Percentiles rank a stretch among this genome's conserved stretches.
These are phyloP conservation scores for Pholiota microspora DNA, from an alignment of 768 basidiomycete genomes.

Conservation along the genomic window DNA sequence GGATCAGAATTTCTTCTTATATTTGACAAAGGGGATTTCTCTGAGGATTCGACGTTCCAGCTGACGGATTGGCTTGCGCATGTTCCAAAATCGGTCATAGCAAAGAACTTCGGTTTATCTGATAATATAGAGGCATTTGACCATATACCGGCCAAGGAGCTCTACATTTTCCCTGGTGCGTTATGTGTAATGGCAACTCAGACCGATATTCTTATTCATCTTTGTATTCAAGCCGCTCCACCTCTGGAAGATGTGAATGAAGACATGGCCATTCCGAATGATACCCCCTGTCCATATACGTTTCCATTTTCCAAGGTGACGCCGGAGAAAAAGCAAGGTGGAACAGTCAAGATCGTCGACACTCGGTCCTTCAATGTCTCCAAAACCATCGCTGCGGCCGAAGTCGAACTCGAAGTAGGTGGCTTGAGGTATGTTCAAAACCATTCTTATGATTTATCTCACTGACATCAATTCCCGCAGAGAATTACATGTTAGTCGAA, in stretches of 20 bases:
- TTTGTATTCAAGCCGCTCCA: conserved; percentile 32
- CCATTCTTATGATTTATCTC: not conserved
- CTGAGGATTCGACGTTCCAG: conserved; percentile 58
- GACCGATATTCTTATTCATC: not conserved
- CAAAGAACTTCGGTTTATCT: conserved; percentile 59
- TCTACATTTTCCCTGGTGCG: conserved; percentile 51
- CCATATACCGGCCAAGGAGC: conserved; percentile 48
- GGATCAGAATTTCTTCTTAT: conserved; percentile 55
- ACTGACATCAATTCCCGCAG: conserved; percentile 21
- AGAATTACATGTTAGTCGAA: conserved; percentile 50
- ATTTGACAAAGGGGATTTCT: conserved; percentile 42
- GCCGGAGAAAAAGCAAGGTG: conserved; percentile 45
- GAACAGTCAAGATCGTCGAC: conserved; percentile 61
- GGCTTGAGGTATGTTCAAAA: conserved; percentile 48
- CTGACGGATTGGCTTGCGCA: conserved; percentile 71
- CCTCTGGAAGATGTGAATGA: conserved; percentile 38
- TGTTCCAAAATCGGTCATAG: conserved; percentile 51
- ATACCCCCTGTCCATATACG: conserved; percentile 49
- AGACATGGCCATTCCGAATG: conserved; percentile 48
- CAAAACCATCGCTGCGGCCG: conserved; percentile 52
- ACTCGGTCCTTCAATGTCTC: conserved; percentile 50
- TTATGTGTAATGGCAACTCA: not conserved
- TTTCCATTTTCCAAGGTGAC: conserved; percentile 51
- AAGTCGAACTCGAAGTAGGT: conserved; percentile 58
- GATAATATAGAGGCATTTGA: conserved; percentile 44